Base-by-base conservation (phyloP, 306 rosid genomes). In the Vigna reflexopilosa region DNA sequence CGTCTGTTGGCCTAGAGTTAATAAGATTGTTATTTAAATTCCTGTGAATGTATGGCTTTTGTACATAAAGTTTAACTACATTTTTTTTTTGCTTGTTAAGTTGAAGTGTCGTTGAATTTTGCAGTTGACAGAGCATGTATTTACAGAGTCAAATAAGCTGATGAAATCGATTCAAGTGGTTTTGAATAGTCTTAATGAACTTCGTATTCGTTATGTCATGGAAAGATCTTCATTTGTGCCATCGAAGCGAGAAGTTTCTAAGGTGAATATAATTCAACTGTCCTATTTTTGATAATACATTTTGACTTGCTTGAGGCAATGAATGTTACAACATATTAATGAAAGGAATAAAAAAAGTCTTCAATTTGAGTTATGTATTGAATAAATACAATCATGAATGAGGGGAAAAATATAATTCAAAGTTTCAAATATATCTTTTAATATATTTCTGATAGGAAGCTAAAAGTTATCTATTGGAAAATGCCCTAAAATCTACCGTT, bases 161-260 rank as follows among this genome's bases (percentile, higher is more conserved):
- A 81, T 78, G 82, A 94, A 90, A 76, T 92, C 98, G 30, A 89
- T 94, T 88, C 93, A 94, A 89, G 94, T 94, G 67, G 79, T 88
- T 83, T 82, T 94, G 85, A 89, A 84, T 81, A 87, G 94, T 79
- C 93, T 94, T 9, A 94, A 94, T 89, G 98, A 92, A 85, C 94
- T 94, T 73, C 90, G 98, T 2, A 80, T 94, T 30, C 85, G 86
- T 85, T 83, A 86, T 80, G 92, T 94, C 73, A 76, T 65, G 87
- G 91, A 87, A 65, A 86, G 80, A 83, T 88, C 87, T 57, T 81
- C 86, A 40, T 63, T 54, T 54, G 79, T 68, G 64, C 79, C 84
- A 6, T 67, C 68, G 5, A 90, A 68, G 83, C 85, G 30, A 68
- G 98, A 89, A 80, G 72, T 22, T 44, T 80, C 89, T 74, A 94